Base-by-base conservation (phyloP, 2,329 filamentous ascomycete genomes). In the Pseudopithomyces maydicus region DNA sequence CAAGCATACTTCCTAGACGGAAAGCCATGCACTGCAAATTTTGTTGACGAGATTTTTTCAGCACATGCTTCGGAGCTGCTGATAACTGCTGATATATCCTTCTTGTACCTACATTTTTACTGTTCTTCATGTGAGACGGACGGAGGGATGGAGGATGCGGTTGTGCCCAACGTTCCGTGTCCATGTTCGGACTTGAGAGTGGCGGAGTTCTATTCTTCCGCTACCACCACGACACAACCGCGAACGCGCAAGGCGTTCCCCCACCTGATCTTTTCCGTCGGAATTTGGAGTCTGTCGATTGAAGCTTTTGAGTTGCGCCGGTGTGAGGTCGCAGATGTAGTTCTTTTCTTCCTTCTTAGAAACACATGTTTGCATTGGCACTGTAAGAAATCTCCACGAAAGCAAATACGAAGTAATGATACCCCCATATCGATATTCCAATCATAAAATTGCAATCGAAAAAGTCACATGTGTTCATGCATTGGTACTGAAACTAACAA, bases 51-150 rank as follows among this genome's bases (percentile, higher is more conserved):
- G 52, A 14, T 41, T 51, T 33, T 42, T 22, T 17, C 22, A 23
- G 44, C 59, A 54, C 59, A 59, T 56, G 57, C 61, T 26, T 55
- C 58, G 55, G 57, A 53, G 61, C 61, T 29, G 26, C 26, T 29
- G 26, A 29, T 5, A 29, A 58, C 61, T 65, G 62, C 61, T 63
- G 59, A 62, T 61, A 62, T 73, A 73, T 69, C 70, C 62, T 73
- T 74, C 72, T 63, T 74, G 71, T 73, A 74, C 61, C 51, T 72
- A 72, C 66, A 46, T 67, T 64, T 62, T 52, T 56, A 57, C 44
- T 29, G 32, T 53, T 52, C 44, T 39, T 41, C 55, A 12, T 15
- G 41, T 23, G n/a, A 29, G n/a, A 17, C 4, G 43, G 32, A 35
- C 38, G 26, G 23, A 23, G 35, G 35, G 17, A 32, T 20, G 22